These are phyloP conservation scores for Cadophora malorum DNA, from an alignment of 2,329 filamentous ascomycete genomes.

Conservation along the genomic window DNA sequence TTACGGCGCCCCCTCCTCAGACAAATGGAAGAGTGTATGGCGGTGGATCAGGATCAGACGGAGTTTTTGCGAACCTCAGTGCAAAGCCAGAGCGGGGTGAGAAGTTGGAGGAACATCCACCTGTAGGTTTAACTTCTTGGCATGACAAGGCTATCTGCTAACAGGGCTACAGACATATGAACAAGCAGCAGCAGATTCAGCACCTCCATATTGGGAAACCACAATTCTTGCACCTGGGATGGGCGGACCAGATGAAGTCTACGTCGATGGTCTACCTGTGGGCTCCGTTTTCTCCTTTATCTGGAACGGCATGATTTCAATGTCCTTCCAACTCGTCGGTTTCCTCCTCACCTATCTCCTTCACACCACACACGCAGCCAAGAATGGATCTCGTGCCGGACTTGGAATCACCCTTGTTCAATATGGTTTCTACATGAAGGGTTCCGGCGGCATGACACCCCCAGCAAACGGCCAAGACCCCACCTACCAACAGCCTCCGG, in stretches of 20 bases:
- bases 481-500: constrained; percentile 72
- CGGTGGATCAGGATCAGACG: constrained; percentile 82
- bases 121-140: constrained; percentile 65
- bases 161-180: constrained; percentile 78
- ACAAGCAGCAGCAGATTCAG: constrained; percentile 94
- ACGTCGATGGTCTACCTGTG: constrained; percentile 93
- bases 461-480: constrained; percentile 53
- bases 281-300: constrained; percentile 86
- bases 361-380: constrained; percentile 96
- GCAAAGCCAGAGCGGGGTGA: constrained; percentile 86
- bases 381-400: constrained; percentile 94
- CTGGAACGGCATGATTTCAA: constrained; percentile 96
- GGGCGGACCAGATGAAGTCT: constrained; percentile 91
- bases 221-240: constrained; percentile 94
- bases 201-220: constrained; percentile 98
- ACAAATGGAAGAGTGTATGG: constrained; percentile 63
- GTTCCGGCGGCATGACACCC: constrained; percentile 53
- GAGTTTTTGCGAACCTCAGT: constrained; percentile 93
- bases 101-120: constrained; percentile 86
- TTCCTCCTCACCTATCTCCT: constrained; percentile 98
- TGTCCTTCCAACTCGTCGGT: constrained; percentile 95
- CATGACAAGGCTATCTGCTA: constrained; percentile 18
- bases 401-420: constrained; percentile 95
- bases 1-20: constrained; percentile 34
- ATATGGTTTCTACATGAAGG: constrained; percentile 96